Evolutionary conservation across 768 basidiomycete species (phyloP).

Genomic region (Pleurotus ostreatus): DNA sequence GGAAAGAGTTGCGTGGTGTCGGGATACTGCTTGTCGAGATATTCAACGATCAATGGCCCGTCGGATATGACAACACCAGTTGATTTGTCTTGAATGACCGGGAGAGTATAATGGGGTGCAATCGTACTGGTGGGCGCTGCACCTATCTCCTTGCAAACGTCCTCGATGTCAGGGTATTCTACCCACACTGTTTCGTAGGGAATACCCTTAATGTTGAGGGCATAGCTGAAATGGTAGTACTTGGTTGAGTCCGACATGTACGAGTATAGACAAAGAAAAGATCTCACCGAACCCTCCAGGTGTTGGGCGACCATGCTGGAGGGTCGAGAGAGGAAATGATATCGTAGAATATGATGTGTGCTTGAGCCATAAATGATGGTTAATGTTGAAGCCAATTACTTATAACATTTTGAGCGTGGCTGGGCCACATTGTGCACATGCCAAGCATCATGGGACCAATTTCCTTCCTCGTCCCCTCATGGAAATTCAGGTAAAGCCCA

Average conservation of each 20-base stretch:
- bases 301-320: constrained; percentile 40
- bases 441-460: too few species aligned
- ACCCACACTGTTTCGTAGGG: constrained; percentile 36
- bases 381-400: too few species aligned
- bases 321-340: constrained; percentile 27
- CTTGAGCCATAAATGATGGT: neutral
- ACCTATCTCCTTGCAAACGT: constrained; percentile 26
- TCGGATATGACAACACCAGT: constrained; percentile 31
- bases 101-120: constrained; percentile 27
- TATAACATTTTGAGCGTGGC: too few species aligned
- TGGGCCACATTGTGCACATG: too few species aligned
- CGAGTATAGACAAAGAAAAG: neutral
- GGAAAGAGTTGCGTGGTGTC: constrained; percentile 6
- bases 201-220: constrained; percentile 19
- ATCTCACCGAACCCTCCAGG: constrained; percentile 39
- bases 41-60: constrained; percentile 32
- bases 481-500: too few species aligned
- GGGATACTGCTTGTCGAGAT: constrained; percentile 39
- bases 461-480: too few species aligned
- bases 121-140: constrained; percentile 19
- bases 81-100: constrained; percentile 34
- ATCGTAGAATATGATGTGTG: constrained; percentile 39
- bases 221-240: neutral
- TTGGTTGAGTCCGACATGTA: too few species aligned
- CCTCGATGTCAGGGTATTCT: constrained; percentile 36